Evolutionary conservation across 192 early-diverging fungal genomes (phyloP), one percentile per base, ranked within the genome.

Genomic region (Borealophlyctis nickersoniae): DNA sequence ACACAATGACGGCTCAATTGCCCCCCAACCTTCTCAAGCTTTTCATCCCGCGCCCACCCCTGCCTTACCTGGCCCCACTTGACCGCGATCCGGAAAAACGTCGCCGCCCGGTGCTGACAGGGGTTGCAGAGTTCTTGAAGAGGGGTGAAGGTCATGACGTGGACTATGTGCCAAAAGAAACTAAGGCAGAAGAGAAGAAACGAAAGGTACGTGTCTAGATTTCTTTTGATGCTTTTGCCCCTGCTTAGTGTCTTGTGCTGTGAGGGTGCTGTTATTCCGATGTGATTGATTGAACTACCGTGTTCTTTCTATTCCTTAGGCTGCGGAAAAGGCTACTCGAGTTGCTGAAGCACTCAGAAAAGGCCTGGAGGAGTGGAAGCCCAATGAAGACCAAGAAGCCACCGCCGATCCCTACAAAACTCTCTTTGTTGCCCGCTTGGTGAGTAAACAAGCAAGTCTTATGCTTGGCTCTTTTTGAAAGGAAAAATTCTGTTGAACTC

Each of bases 331-430:
- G 29, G 4, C 23, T 2, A 5, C 55, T 5, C n/a, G 4, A 4
- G 28, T 7, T 5, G 5, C 23, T 3, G 83, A 88, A 67, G 67
- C 72, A 4, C 65, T 91, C 31, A 73, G 74, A 36, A 61, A 67
- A 4, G 84, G 75, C 5, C 60, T 86, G 11, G 75, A 73, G 55
- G 52, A 67, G 63, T 92, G 89, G 89, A 80, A 91, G 62, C 90
- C 91, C 22, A 78, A 78, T 29, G 78, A 84, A 13, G 90, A 94
- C 70, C 72, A 86, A 13, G 74, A 91, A 16, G 83, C 87, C 4
- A 79, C 81, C 0, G 86, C 88, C 2, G 92, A 98, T 73, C 92
- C 95, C 0, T 98, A 91, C 84, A 92, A 93, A 61, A 95, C 94
- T 13, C 72, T 96, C 3, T 91, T 96, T 59, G 89, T 98, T 0